Base-by-base conservation (phyloP, 2,329 filamentous ascomycete genomes). In the Fusarium nematophilum region DNA sequence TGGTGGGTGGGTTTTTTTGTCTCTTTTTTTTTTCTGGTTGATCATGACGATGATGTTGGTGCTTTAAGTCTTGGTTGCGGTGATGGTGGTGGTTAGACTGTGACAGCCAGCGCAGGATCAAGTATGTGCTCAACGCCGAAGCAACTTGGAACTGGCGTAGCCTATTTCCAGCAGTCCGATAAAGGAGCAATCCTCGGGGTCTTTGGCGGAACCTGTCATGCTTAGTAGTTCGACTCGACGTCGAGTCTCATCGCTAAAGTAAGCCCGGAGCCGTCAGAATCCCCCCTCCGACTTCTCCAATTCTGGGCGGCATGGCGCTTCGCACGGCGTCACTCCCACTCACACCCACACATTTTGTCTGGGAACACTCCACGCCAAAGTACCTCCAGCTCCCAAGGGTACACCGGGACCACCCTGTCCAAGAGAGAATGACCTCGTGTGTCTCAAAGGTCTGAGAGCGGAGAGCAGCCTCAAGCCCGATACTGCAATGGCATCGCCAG, bases 231-330 rank as follows among this genome's bases (percentile, higher is more conserved):
- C 34, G 26, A 45, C 37, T 60, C 47, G 40, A 40, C 49, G 40
- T 52, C 29, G 29, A 66, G 60, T 59, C 46, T 49, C 33, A 34
- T 58, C 56, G 50, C 58, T 62, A 65, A 57, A 17, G 21, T 26
- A 34, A 57, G 52, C 57, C 59, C 53, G 38, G 53, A 25, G 53
- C 51, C 52, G 57, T 50, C 36, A 31, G 25, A 53, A 23, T 33
- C 27, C 47, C 42, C 21, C 43, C 39, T 42, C 44, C 33, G 36
- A 45, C 13, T 42, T 49, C 48, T 44, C 57, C 46, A 57, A 46
- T 44, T 61, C 55, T 50, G 57, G 54, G 66, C 64, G 65, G 66
- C 65, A 66, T 67, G 66, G 66, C 66, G 66, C 66, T 68, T 68
- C 66, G 38, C 51, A 65, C 61, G 53, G 66, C 62, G 66, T 68